Evolutionary conservation across 2,329 filamentous ascomycete genomes (phyloP).

Genomic region (Fusarium sp.): DNA sequence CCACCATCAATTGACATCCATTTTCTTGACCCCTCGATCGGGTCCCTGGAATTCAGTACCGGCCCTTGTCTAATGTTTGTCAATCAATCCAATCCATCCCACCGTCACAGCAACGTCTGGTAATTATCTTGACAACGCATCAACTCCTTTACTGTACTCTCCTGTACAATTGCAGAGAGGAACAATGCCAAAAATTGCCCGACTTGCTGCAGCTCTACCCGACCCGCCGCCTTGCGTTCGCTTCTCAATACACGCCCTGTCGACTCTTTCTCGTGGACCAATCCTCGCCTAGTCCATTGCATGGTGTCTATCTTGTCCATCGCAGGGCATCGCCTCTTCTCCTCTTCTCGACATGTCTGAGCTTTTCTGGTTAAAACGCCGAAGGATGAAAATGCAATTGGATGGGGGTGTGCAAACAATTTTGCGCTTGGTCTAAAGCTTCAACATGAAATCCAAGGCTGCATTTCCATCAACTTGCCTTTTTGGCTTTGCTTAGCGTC

Average conservation of each 20-base stretch:
- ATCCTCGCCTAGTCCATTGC: constrained; percentile 36
- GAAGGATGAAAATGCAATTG: constrained; percentile 41
- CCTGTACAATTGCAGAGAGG: constrained; percentile 29
- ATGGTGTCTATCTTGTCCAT: constrained; percentile 36
- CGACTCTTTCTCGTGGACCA: constrained; percentile 27
- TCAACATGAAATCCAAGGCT: constrained; percentile 50
- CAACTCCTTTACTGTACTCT: constrained; percentile 52
- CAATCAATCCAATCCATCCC: constrained; percentile 34
- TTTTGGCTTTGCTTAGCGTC: constrained; percentile 49
- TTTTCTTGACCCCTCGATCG: constrained; percentile 31
- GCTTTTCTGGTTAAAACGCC: constrained; percentile 26
- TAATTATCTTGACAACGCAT: constrained; percentile 64
- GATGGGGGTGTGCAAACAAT: constrained; percentile 41
- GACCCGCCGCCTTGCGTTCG: constrained; percentile 48
- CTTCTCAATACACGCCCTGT: constrained; percentile 40
- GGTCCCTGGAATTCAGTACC: constrained; percentile 34
- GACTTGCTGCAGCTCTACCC: constrained; percentile 50
- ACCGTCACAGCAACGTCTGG: constrained; percentile 51
- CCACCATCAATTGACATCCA: constrained; percentile 15
- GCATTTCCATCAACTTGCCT: constrained; percentile 49
- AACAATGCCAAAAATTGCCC: constrained; percentile 41
- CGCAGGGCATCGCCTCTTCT: constrained; percentile 17
- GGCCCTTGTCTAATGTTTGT: constrained; percentile 27
- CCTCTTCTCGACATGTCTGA: constrained; percentile 29
- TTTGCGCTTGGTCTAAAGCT: constrained; percentile 32